These are phyloP conservation scores for Ophiostoma himal-ulmi DNA, from an alignment of 2,329 filamentous ascomycete genomes.

Conservation along the genomic window DNA sequence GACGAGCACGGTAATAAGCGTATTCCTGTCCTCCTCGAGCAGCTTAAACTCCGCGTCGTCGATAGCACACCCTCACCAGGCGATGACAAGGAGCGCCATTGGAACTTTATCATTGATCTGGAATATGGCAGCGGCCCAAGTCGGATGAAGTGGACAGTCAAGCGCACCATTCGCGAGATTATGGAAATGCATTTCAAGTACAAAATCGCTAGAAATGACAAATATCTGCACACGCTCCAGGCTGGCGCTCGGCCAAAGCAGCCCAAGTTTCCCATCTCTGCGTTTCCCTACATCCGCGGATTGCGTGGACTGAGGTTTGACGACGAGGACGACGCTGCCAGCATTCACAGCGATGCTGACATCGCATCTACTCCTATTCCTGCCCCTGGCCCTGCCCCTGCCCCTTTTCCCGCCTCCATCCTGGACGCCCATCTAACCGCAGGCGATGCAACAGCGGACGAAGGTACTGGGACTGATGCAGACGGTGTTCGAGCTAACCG, in stretches of 20 bases:
- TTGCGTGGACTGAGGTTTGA: constrained; percentile 72
- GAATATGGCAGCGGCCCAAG: constrained; percentile 95
- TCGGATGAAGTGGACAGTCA: constrained; percentile 93
- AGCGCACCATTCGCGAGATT: constrained; percentile 81
- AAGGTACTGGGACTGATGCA: constrained; percentile 63
- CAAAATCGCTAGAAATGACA: constrained; percentile 76
- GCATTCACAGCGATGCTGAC: constrained; percentile 36
- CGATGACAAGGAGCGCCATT: constrained; percentile 62
- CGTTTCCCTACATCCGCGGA: constrained; percentile 82
- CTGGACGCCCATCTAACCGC: constrained; percentile 34
- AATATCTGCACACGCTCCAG: constrained; percentile 66
- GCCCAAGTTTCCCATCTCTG: constrained; percentile 81
- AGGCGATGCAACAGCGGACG: constrained; percentile 49
- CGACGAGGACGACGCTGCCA: constrained; percentile 58
- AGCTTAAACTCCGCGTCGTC: constrained; percentile 80
- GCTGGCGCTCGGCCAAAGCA: constrained; percentile 67
- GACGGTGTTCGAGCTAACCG: constrained; percentile 40
- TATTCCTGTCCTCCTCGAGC: constrained; percentile 90
- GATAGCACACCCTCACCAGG: constrained; percentile 68
- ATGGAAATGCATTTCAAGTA: constrained; percentile 90
- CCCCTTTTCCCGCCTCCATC: background rate
- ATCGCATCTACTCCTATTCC: background rate
- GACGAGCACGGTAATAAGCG: constrained; percentile 94
- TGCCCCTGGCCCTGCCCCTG: background rate
- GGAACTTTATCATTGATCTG: constrained; percentile 83